Base-by-base conservation (phyloP, 495 filamentous ascomycete species). In the Clohesyomyces aquaticus region DNA sequence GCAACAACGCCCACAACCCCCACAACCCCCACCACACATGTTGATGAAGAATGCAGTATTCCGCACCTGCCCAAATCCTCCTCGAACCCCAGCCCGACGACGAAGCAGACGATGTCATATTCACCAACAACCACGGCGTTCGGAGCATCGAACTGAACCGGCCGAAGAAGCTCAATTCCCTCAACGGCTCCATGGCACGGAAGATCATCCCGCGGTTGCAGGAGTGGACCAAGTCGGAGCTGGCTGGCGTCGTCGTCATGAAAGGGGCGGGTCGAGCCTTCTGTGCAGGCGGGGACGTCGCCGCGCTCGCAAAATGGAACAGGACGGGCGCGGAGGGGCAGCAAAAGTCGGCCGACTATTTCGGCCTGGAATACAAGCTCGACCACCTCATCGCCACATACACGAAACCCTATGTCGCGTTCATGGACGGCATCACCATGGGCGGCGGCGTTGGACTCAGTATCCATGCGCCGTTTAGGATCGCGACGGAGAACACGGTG, bases 361-460 rank as follows among this genome's bases (percentile, higher is more conserved):
- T 98, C 71, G 88, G 76, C 9, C 84, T 91, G 47, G 94, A 98
- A 85, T 98, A 97, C 80, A 84, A 86, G 72, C 87, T 98, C 54
- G 89, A 98, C 77, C 94, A 98, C 77, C 76, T 91, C 53, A 93
- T 98, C 70, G 92, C 95, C n/a, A 96, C 92, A 50, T 96, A 93
- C 79, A 69, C 77, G 25, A 98, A 96, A 79, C 94, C 94, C 1
- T 94, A 93, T 73, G 85, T 98, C 50, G 91, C 95, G 38, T 89
- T 97, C 74, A 93, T 98, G 87, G 95, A 98, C 72, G 94, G 94
- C 58, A 88, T 96, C 72, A 98, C 95, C 23, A 98, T 98, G 94
- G 94, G 94, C 61, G 94, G 94, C 55, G 94, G 94, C 54, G 95
- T 98, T 27, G 94, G 94, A 2, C 83, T 98, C 50, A 91, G 88